Percentiles rank a stretch among this genome's conserved stretches.
These are phyloP conservation scores for Fraxinus greggii DNA, from an alignment of 305 asterid species.

Conservation along the genomic window DNA sequence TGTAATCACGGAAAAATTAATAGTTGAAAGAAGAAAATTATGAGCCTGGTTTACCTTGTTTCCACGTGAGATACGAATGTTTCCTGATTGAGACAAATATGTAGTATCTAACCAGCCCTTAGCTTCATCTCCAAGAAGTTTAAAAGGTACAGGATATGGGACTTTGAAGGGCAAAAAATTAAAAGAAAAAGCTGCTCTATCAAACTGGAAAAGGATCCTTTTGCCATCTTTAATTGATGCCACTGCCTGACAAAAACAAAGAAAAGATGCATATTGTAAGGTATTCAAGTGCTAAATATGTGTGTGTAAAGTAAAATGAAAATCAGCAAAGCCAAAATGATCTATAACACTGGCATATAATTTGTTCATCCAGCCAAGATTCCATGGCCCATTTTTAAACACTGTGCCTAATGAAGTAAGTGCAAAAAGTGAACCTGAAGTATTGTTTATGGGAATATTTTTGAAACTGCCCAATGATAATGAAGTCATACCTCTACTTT, in stretches of 20 bases:
- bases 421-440: neutral
- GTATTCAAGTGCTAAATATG: neutral
- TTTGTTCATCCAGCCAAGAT: neutral
- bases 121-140: constrained; percentile 92
- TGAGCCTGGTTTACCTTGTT: constrained; percentile 62
- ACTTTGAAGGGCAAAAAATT: constrained; percentile 85
- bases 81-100: constrained; percentile 81
- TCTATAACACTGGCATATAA: neutral
- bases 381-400: neutral
- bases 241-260: constrained; percentile 50
- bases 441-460: neutral
- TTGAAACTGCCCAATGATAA: neutral
- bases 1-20: neutral
- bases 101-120: constrained; percentile 96
- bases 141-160: constrained; percentile 92
- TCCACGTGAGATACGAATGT: constrained; percentile 81
- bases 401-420: neutral
- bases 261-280: constrained; percentile 3
- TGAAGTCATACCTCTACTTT: constrained; percentile 75
- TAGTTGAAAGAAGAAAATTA: neutral
- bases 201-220: constrained; percentile 77
- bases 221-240: constrained; percentile 68
- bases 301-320: neutral
- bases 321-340: neutral
- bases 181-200: constrained; percentile 80